A percentile compares a stretch with the other conserved stretches of the same genome.
These are phyloP conservation scores for Fomitopsis betulina DNA, from an alignment of 1,284 basidiomycete genomes.

Conservation along the genomic window DNA sequence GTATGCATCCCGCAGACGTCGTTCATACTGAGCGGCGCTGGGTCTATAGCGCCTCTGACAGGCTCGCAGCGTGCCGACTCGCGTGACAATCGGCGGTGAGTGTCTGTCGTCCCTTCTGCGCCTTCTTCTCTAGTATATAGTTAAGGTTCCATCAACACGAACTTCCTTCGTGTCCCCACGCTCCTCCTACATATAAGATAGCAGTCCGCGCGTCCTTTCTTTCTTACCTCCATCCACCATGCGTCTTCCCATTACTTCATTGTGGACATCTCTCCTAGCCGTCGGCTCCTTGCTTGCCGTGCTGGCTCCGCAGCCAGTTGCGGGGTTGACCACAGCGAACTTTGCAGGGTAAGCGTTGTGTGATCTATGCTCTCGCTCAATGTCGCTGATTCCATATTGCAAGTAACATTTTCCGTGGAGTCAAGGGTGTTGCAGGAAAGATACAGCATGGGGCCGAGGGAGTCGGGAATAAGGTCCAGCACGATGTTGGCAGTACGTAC, in stretches of 20 bases:
- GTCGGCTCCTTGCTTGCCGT: not conserved
- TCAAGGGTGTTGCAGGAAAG: not conserved
- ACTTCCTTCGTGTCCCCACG: not conserved
- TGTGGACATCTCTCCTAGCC: not conserved
- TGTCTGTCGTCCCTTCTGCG: not conserved
- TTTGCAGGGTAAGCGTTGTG: too few relatives aligned
- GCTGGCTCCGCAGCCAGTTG: not conserved
- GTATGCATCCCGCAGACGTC: too few relatives aligned
- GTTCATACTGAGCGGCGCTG: too few relatives aligned
- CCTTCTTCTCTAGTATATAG: not conserved
- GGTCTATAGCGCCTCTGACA: too few relatives aligned
- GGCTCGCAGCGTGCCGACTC: too few relatives aligned
- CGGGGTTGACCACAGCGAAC: too few relatives aligned
- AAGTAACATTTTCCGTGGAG: not conserved
- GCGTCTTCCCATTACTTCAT: not conserved
- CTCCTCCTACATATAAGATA: not conserved
- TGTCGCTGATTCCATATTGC: not conserved
- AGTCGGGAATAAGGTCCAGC: too few relatives aligned
- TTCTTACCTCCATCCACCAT: not conserved
- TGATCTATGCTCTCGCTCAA: not conserved
- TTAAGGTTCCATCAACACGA: not conserved
- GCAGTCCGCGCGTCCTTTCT: not conserved
- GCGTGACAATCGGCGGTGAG: too few relatives aligned
- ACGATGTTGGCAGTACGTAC: not conserved
- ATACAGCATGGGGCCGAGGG: not conserved